Conservation (phyloP, 106 monocot genomes). For the Dioscorea dumetorum region DNA sequence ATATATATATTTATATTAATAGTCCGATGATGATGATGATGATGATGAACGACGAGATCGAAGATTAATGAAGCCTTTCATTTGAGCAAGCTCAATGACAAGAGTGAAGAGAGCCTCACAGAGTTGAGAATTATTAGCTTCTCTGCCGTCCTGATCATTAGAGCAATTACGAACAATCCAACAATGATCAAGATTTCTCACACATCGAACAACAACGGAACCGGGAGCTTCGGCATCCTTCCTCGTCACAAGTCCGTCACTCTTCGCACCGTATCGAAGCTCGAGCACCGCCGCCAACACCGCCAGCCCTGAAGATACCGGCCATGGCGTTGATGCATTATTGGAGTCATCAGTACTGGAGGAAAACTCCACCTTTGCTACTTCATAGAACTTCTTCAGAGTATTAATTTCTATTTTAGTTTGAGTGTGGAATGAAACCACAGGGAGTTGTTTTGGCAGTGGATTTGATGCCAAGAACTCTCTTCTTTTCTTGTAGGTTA, state of each 20-base stretch:
- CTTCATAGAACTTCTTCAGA: slow-evolving; percentile 34
- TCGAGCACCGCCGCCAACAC: slow-evolving; percentile 59
- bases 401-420: too few species aligned
- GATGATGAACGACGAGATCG: too few species aligned
- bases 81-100: slow-evolving; percentile 75
- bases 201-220: slow-evolving; percentile 53
- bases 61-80: slow-evolving; percentile 8
- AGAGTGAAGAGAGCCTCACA: slow-evolving; percentile 79
- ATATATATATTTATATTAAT: too few species aligned
- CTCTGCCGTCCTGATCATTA: slow-evolving; percentile 29
- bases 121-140: slow-evolving; percentile 64
- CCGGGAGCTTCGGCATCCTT: slow-evolving; percentile 80
- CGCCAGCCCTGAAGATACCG: slow-evolving; percentile 65
- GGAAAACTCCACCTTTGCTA: slow-evolving; percentile 75
- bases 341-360: slow-evolving; percentile 23
- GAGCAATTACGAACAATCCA: slow-evolving; percentile 77
- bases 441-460: too few species aligned
- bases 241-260: slow-evolving; percentile 76
- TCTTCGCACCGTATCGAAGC: slow-evolving; percentile 67
- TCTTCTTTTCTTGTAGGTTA: too few species aligned
- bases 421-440: too few species aligned
- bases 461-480: too few species aligned
- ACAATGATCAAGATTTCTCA: slow-evolving; percentile 65
- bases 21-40: too few species aligned
- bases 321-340: slow-evolving; percentile 64